These are phyloP conservation scores for Rhodotorula sp. DNA, from an alignment of 1,284 basidiomycete genomes.

Conservation along the genomic window DNA sequence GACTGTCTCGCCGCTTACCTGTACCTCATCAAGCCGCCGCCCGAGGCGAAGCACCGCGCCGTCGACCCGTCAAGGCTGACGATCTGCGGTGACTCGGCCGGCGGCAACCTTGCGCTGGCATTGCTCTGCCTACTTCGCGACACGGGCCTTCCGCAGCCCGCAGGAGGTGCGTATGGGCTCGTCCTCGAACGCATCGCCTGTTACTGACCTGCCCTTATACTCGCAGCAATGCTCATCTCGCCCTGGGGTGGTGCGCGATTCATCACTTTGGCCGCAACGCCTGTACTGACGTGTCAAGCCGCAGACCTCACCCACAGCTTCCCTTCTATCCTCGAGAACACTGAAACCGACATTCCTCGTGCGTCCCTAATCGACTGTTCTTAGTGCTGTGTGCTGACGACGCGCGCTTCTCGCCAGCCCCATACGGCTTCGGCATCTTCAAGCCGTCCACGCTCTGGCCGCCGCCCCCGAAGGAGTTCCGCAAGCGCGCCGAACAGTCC, in stretches of 20 bases:
- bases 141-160: slow-evolving; percentile 74
- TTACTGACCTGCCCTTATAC: no score
- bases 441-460: slow-evolving; percentile 91
- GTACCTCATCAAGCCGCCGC: slow-evolving; percentile 72
- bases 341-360: slow-evolving; percentile 63
- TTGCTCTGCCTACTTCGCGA: slow-evolving; percentile 92
- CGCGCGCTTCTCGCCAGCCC: slow-evolving; percentile 7
- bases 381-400: neutral
- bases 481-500: slow-evolving; percentile 35
- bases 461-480: slow-evolving; percentile 70
- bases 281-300: neutral
- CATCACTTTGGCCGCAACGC: slow-evolving; percentile 57
- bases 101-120: slow-evolving; percentile 82
- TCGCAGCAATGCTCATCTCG: slow-evolving; percentile 66
- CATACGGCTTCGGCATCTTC: slow-evolving; percentile 46
- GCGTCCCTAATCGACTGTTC: slow-evolving; percentile 54
- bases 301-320: slow-evolving; percentile 94
- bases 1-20: slow-evolving; percentile 57
- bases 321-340: slow-evolving; percentile 82
- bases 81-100: slow-evolving; percentile 89
- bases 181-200: neutral
- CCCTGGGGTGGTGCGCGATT: slow-evolving; percentile 54
- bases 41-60: slow-evolving; percentile 68
- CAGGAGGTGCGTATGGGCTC: slow-evolving; percentile 59
- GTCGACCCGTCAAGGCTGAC: slow-evolving; percentile 81